These are phyloP conservation scores for Didymella glomerata DNA, from an alignment of 2,329 filamentous ascomycete genomes.

Conservation along the genomic window DNA sequence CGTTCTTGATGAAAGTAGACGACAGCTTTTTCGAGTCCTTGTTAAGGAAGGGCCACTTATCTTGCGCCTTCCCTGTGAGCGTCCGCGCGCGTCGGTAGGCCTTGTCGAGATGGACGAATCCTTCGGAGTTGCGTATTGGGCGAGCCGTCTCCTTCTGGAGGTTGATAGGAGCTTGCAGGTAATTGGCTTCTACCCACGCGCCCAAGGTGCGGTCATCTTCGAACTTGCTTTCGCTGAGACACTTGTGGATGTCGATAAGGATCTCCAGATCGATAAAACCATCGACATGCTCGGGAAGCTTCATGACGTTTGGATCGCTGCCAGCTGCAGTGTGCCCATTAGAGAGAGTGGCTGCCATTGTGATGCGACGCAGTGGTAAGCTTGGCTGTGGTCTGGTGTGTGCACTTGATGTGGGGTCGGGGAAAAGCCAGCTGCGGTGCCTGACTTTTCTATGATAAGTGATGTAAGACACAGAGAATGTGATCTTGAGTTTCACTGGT, in stretches of 20 bases:
- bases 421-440: slow-evolving; percentile 12
- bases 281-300: slow-evolving; percentile 27
- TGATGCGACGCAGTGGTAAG: slow-evolving; percentile 1
- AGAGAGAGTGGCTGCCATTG: slow-evolving; percentile 17
- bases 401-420: slow-evolving; percentile 15
- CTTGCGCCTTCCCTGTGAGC: slow-evolving; percentile 42
- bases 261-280: slow-evolving; percentile 38
- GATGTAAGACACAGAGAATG: slow-evolving; percentile 1
- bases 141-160: slow-evolving; percentile 18
- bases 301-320: slow-evolving; percentile 13
- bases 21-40: slow-evolving; percentile 35
- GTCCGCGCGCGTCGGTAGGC: slow-evolving; percentile 41
- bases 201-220: slow-evolving; percentile 33
- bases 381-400: slow-evolving; percentile 1
- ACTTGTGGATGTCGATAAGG: slow-evolving; percentile 33
- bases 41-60: slow-evolving; percentile 47
- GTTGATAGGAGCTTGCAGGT: slow-evolving; percentile 26
- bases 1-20: slow-evolving; percentile 29
- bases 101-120: slow-evolving; percentile 35
- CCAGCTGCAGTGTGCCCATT: slow-evolving; percentile 10
- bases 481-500: background rate
- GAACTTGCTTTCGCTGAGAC: slow-evolving; percentile 31
- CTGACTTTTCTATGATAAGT: background rate
- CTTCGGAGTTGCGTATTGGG: slow-evolving; percentile 32
- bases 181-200: slow-evolving; percentile 36